A percentile compares a stretch with the other conserved stretches of the same genome.
phyloP scores from a whole-genome alignment of 768 basidiomycete species.

The Naganishia onofrii region DNA sequence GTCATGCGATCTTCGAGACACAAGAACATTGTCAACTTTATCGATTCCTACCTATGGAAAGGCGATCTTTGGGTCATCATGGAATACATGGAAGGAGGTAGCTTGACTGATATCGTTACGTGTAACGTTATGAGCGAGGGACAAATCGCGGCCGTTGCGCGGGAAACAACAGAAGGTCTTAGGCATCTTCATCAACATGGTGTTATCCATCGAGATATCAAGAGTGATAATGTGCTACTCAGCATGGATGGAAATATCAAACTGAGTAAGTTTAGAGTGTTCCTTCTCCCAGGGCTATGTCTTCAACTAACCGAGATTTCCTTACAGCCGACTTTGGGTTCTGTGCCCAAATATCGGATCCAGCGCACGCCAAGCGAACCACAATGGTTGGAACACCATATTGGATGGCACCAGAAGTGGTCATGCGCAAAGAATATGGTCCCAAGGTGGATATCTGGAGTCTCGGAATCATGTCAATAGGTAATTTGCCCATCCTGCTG shows the following conservation, averaged over 20 bases:
- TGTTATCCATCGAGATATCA: slow-evolving; percentile 98
- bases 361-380: slow-evolving; percentile 65
- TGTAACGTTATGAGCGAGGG: slow-evolving; percentile 97
- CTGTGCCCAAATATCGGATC: slow-evolving; percentile 53
- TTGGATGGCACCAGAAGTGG: slow-evolving; percentile 99
- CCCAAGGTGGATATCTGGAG: slow-evolving; percentile 97
- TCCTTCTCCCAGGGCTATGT: background rate
- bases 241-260: slow-evolving; percentile 95
- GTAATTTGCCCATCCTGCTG: slow-evolving; percentile 29
- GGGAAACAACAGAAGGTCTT: slow-evolving; percentile 88
- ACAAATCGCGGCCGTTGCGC: slow-evolving; percentile 92
- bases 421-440: slow-evolving; percentile 94
- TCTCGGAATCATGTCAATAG: slow-evolving; percentile 95
- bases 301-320: slow-evolving; percentile 26
- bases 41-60: slow-evolving; percentile 95
- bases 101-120: slow-evolving; percentile 90
- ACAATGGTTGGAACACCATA: slow-evolving; percentile 99
- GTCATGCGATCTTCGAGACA: slow-evolving; percentile 96
- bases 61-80: slow-evolving; percentile 98
- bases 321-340: slow-evolving; percentile 53
- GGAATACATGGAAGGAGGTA: slow-evolving; percentile 98
- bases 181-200: slow-evolving; percentile 93
- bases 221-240: slow-evolving; percentile 93
- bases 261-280: slow-evolving; percentile 70
- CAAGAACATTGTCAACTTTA: slow-evolving; percentile 99